phyloP scores from a whole-genome alignment of 2,329 filamentous ascomycete species.

The Calonectria hawksworthii region DNA sequence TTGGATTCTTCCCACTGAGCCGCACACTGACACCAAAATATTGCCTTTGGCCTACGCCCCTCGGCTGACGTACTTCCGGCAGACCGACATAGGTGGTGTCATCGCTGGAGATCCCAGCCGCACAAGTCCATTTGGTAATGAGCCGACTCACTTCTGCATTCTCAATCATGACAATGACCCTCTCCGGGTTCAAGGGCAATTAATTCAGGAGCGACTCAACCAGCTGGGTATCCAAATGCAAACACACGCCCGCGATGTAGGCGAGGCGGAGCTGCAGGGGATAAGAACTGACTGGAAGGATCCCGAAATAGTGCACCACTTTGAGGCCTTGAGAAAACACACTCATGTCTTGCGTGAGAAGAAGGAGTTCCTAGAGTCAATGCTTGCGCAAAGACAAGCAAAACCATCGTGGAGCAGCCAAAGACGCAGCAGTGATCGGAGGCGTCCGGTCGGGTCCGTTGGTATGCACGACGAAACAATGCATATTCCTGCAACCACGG shows the following conservation, averaged over 20 bases:
- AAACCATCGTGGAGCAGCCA: constrained; percentile 51
- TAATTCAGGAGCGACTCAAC: constrained; percentile 85
- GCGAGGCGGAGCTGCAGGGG: constrained; percentile 80
- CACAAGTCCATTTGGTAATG: constrained; percentile 91
- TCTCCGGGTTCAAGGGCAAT: constrained; percentile 85
- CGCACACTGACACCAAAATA: constrained; percentile 94
- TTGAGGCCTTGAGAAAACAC: constrained; percentile 71
- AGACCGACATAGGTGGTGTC: constrained; percentile 90
- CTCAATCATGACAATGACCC: constrained; percentile 95
- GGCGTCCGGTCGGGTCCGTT: constrained; percentile 56
- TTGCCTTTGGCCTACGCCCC: constrained; percentile 92
- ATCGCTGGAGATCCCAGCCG: constrained; percentile 85
- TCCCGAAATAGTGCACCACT: constrained; percentile 66
- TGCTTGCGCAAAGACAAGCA: constrained; percentile 65
- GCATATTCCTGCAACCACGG: constrained; percentile 78
- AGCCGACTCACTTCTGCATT: constrained; percentile 94
- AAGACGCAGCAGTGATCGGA: constrained; percentile 42
- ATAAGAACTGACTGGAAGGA: constrained; percentile 66
- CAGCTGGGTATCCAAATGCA: constrained; percentile 84
- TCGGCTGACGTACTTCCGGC: constrained; percentile 96
- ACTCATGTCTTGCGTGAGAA: constrained; percentile 70
- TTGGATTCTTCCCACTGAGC: constrained; percentile 92
- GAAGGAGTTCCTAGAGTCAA: constrained; percentile 70
- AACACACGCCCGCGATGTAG: constrained; percentile 79
- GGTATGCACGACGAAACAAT: constrained; percentile 71